A percentile compares a stretch with the other conserved stretches of the same genome.
Conservation (phyloP, 768 basidiomycete genomes). For the Serendipita sp. region DNA sequence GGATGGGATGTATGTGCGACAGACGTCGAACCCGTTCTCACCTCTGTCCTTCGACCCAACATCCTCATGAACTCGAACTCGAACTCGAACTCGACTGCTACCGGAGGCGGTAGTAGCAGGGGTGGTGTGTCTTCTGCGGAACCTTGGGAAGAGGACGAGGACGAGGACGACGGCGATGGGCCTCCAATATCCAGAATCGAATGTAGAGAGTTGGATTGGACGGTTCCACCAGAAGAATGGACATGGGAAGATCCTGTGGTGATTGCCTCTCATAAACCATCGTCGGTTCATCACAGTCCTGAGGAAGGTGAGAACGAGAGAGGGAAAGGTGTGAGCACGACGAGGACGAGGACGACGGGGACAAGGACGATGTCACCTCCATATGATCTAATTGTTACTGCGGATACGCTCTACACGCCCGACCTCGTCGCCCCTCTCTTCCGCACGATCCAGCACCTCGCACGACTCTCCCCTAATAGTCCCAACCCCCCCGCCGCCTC, state of each 20-base stretch:
- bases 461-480: conserved; percentile 12
- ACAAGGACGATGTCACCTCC: conserved; percentile 27
- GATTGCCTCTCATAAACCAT: conserved; percentile 19
- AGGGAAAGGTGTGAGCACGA: not conserved
- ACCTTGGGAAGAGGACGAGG: not conserved
- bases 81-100: not conserved
- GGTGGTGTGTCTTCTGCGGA: not conserved
- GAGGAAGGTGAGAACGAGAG: not conserved
- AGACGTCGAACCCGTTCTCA: conserved; percentile 48
- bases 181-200: conserved; percentile 20
- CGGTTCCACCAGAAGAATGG: conserved; percentile 37
- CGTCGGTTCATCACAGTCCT: not conserved
- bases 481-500: conserved; percentile 13
- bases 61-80: conserved; percentile 22
- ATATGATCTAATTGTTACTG: conserved; percentile 63
- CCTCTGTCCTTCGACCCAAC: conserved; percentile 46
- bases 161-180: not conserved
- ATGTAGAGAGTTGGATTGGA: conserved; percentile 59
- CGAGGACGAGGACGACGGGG: not conserved
- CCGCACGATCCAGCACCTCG: conserved; percentile 43
- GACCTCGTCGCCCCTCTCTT: conserved; percentile 54
- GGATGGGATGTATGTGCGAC: conserved; percentile 68
- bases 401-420: conserved; percentile 63
- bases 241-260: conserved; percentile 29
- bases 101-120: not conserved